These are phyloP conservation scores for Suillus fuscotomentosus DNA, from an alignment of 768 basidiomycete species.

Conservation along the genomic window DNA sequence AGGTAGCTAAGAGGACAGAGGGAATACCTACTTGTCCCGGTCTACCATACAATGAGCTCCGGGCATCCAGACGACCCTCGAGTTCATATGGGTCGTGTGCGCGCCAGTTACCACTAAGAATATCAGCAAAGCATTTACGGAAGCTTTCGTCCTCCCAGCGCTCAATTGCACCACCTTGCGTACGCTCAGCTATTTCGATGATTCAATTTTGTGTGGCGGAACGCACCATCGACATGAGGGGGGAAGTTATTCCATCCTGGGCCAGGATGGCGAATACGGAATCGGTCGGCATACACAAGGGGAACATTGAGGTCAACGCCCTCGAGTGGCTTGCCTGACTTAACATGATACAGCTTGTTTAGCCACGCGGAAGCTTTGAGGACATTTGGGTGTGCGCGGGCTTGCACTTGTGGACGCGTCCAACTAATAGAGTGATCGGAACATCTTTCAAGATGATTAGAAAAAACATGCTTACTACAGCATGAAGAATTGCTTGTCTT, in stretches of 20 bases:
- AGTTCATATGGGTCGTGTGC: constrained; percentile 68
- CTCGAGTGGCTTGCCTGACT: constrained; percentile 36
- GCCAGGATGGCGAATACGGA: constrained; percentile 73
- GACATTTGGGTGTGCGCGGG: constrained; percentile 66
- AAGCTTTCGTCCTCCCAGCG: constrained; percentile 67
- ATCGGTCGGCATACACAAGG: constrained; percentile 71
- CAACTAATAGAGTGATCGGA: constrained; percentile 31
- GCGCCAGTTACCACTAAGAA: constrained; percentile 62
- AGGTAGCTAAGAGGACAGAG: neutral
- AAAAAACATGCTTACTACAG: constrained; percentile 52
- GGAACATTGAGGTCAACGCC: constrained; percentile 63
- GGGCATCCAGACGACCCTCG: constrained; percentile 56
- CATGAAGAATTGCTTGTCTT: constrained; percentile 71
- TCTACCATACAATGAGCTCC: constrained; percentile 62
- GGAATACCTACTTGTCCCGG: constrained; percentile 42
- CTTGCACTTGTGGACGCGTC: constrained; percentile 59
- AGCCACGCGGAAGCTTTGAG: constrained; percentile 57
- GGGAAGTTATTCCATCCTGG: constrained; percentile 52
- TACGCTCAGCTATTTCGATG: neutral
- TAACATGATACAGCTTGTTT: constrained; percentile 58
- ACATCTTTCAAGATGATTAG: neutral
- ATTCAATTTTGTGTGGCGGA: constrained; percentile 18
- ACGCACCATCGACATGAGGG: constrained; percentile 52
- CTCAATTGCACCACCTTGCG: constrained; percentile 67
- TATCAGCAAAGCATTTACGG: constrained; percentile 58